Base-by-base conservation (phyloP, 1,284 basidiomycete genomes). In the Cronartium quercuum region DNA sequence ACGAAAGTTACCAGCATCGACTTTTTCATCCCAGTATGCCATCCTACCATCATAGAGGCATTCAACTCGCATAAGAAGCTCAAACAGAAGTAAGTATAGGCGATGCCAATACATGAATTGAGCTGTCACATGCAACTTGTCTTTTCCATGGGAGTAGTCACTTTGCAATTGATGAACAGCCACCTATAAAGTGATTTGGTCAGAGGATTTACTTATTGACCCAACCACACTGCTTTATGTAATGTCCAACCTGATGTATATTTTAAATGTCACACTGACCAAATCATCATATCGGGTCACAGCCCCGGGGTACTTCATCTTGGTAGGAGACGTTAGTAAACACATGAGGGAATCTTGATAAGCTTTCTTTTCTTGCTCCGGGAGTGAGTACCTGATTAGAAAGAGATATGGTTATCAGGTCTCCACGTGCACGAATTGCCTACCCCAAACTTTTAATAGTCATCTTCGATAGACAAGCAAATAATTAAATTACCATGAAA, bases 131-230 rank as follows among this genome's bases (percentile, higher is more conserved):
- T 74, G 70, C 64, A 62, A 74, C 42, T 42, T 18, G 57, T 74
- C 70, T 29, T 40, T 74, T 18, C 70, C 70, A 21, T 66, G 44
- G 13, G 64, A 64, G 51, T 74, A 74, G 37, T 74, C 64, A 18
- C 70, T 74, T 41, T 74, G 70, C 15, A 21, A n/a, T 66, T 74
- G 70, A 66, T 74, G 70, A 29, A 74, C 40, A 37, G 63, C 63
- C 21, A 74, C 70, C 70, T 74, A 42, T 42, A 21, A 66, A 21
- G 6, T 13, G 51, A 21, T 55, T 55, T n/a, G n/a, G n/a, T n/a
- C n/a, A n/a, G n/a, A n/a, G n/a, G n/a, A n/a, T n/a, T n/a, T n/a
- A n/a, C n/a, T n/a, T n/a, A n/a, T n/a, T n/a, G n/a, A n/a, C n/a
- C n/a, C n/a, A n/a, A n/a, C n/a, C n/a, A n/a, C n/a, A n/a, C n/a